Conservation (phyloP, 2,329 filamentous ascomycete species). For the Passalora sequoiae region DNA sequence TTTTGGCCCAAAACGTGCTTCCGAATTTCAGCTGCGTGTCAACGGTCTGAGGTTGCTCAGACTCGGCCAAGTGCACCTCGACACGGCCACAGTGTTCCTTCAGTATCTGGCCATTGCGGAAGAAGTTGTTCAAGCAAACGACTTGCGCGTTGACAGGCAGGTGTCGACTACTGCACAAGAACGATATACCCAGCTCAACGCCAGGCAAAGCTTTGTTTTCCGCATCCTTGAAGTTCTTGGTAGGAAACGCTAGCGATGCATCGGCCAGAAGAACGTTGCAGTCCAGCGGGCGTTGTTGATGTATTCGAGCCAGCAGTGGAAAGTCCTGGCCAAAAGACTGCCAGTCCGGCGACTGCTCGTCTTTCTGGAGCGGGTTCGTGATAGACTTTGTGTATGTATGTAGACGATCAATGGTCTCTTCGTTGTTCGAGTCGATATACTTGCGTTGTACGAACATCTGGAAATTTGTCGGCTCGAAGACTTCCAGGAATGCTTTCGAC, state of each 20-base stretch:
- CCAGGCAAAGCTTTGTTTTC: conserved; percentile 32
- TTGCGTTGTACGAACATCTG: conserved; percentile 40
- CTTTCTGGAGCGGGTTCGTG: conserved; percentile 27
- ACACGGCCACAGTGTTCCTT: conserved; percentile 22
- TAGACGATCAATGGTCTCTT: conserved; percentile 25
- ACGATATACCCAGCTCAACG: conserved; percentile 32
- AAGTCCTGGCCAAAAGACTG: conserved; percentile 33
- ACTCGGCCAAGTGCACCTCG: conserved; percentile 14
- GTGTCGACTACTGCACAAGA: conserved; percentile 27
- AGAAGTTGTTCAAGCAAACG: conserved; percentile 25
- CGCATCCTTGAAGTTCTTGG: conserved; percentile 32
- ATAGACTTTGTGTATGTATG: conserved; percentile 39
- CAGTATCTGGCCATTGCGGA: conserved; percentile 20
- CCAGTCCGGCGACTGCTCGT: conserved; percentile 33
- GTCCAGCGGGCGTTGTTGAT: conserved; percentile 23
- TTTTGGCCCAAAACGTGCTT: conserved; percentile 42
- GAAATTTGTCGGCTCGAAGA: conserved; percentile 34
- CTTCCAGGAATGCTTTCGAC: conserved; percentile 20
- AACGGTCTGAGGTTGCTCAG: conserved; percentile 19
- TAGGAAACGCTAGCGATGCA: conserved; percentile 39
- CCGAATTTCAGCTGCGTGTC: conserved; percentile 37
- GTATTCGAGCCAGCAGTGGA: conserved; percentile 25
- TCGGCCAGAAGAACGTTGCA: conserved; percentile 40
- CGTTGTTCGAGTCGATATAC: conserved; percentile 13
- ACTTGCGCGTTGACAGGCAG: conserved; percentile 20